Evolutionary conservation across 176 grass and related monocot species (phyloP), one percentile per base, ranked within the genome.

Genomic region (Cocos nucifera): DNA sequence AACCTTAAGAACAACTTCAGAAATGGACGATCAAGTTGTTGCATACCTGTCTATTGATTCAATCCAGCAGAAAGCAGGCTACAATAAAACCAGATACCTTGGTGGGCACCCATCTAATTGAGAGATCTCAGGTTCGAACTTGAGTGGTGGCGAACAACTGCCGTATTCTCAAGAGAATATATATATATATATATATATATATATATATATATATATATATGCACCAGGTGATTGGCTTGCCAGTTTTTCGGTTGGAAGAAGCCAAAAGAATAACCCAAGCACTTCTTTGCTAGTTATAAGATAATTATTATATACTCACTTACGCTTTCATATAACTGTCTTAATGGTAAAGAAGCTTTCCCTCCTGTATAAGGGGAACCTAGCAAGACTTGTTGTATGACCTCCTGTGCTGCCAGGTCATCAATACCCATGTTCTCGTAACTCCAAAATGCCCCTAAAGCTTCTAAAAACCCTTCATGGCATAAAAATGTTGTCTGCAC

Each of bases 371-470:
- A 91, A 12, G 92, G 92, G 59, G 92, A 83, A 32, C 92, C 92
- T 58, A 97, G 84, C 66, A 97, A 79, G 66, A 97, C 93, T 69
- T 97, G 87, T 65, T 86, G 88, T 60, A 97, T 97, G 30, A 92
- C 93, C 67, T 92, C 93, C 4, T 91, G 82, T 39, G 87, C 74
- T 8, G 78, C 84, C 70, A 97, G 78, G 53, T 88, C 79, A 30
- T 97, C 81, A 64, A 97, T 97, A 5, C 93, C 93, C 93, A 97
- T 97, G 76, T 88, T 97, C 67, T 97, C 84, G 3, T 97, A 97
- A 75, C 93, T 97, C 87, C 87, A 97, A 76, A 97, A 97, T 73
- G 93, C 93, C 78, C 93, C 93, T 57, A 97, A 44, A 69, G 93
- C 85, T 80, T 87, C 93, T 61, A 97, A 72, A 78, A 97, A 97